Base-by-base conservation (phyloP, 768 basidiomycete species). In the Punctularia strigosozonata region DNA sequence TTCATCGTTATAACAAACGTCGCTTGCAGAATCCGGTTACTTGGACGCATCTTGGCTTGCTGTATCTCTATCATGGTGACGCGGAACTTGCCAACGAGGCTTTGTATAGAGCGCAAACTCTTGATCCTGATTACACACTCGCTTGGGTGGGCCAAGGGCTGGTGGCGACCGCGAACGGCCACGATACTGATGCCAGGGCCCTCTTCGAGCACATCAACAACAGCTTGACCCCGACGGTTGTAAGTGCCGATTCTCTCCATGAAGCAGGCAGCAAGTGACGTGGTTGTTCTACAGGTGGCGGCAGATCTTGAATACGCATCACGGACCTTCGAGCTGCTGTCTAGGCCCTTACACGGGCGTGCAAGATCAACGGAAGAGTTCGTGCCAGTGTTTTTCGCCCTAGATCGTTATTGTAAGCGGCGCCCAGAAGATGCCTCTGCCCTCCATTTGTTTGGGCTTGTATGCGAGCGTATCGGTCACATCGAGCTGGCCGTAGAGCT, bases 81-180 rank as follows among this genome's bases (percentile, higher is more conserved):
- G 49, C 68, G 2, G 83, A 89, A 36, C 64, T 98, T 23, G 88
- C 94, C 1, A 82, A 81, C 46, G 79, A 91, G 50, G 80, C 86
- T 1, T 76, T 99, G 48, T 69, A 79, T 50, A 79, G 79, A 41
- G 89, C 92, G 7, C 95, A 97, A 55, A 78, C 82, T 14, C 68
- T 91, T 31, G 91, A 98, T 62, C 88, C 94, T 5, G 94, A 98
- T 51, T 82, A 80, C 59, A 69, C 82, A 1, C 51, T 78, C 17
- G 80, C 90, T 6, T 99, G 95, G 95, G 67, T 94, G 17, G 95
- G 90, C 1, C 91, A 92, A 55, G 83, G 74, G 3, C 57, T 88
- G 19, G 66, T 87, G 31, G 84, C 84, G 32, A 68, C 64, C 14
- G 52, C 59, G 23, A 73, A 75, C 40, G 73, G 70, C 3, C 71